These are phyloP conservation scores for Solanum sparsipilum DNA, from an alignment of 257 asterid species.

Conservation along the genomic window DNA sequence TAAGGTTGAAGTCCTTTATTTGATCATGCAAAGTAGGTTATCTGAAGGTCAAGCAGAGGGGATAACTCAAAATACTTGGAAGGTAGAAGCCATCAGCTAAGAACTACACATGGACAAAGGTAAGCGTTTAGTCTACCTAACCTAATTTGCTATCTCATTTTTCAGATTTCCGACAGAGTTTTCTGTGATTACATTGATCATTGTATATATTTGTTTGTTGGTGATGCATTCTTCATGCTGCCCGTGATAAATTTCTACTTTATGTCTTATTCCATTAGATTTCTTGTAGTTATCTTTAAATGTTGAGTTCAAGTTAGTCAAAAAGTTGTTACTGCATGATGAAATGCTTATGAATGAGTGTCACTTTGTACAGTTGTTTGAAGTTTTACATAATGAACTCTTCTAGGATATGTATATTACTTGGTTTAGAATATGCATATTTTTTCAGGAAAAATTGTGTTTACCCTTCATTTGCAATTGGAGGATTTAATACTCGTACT, in stretches of 20 bases:
- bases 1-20: neutral
- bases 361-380: neutral
- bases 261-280: neutral
- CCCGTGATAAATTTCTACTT: neutral
- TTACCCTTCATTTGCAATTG: neutral
- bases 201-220: neutral
- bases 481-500: neutral
- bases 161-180: neutral
- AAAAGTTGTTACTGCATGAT: neutral
- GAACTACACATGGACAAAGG: conserved; percentile 53
- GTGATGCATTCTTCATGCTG: neutral
- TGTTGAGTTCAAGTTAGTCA: neutral
- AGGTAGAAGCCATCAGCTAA: neutral
- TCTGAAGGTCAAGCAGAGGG: conserved; percentile 7
- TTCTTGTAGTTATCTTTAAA: neutral
- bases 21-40: conserved; percentile 19
- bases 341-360: neutral
- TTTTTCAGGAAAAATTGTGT: neutral
- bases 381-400: neutral
- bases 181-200: neutral
- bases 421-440: neutral
- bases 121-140: conserved; percentile 15
- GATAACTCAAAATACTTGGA: neutral
- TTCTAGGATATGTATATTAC: neutral
- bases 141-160: neutral